These are phyloP conservation scores for Nothophoma quercina DNA, from an alignment of 2,329 filamentous ascomycete genomes.

Conservation along the genomic window DNA sequence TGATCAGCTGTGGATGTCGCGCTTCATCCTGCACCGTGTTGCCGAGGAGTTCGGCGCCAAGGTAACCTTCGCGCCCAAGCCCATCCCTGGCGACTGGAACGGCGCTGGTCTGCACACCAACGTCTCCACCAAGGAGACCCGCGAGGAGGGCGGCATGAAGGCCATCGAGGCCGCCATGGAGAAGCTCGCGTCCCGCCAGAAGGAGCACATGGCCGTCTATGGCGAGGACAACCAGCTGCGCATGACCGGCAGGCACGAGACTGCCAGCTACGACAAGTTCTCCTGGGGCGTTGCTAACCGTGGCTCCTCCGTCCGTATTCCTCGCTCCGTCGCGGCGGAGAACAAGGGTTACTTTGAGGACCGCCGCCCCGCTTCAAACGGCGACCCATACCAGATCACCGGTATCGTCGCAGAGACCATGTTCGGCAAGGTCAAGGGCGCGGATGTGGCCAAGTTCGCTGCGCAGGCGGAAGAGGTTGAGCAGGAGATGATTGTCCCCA, in stretches of 20 bases:
- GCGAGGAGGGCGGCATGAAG: slow-evolving; percentile 93
- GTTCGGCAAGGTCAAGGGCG: slow-evolving; percentile 59
- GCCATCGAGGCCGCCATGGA: slow-evolving; percentile 80
- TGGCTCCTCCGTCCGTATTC: slow-evolving; percentile 91
- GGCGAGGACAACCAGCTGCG: slow-evolving; percentile 95
- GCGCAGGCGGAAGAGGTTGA: slow-evolving; percentile 44
- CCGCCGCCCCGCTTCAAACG: slow-evolving; percentile 75
- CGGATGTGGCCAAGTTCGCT: slow-evolving; percentile 54
- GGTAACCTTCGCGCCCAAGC: slow-evolving; percentile 96
- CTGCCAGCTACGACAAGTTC: slow-evolving; percentile 91
- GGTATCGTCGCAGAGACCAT: slow-evolving; percentile 80
- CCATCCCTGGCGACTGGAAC: slow-evolving; percentile 96
- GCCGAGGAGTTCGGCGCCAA: slow-evolving; percentile 96
- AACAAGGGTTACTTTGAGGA: slow-evolving; percentile 94
- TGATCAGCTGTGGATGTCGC: slow-evolving; percentile 94
- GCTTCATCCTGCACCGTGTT: slow-evolving; percentile 87
- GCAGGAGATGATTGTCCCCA: slow-evolving; percentile 43
- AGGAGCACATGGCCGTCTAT: slow-evolving; percentile 80
- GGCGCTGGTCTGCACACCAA: slow-evolving; percentile 93
- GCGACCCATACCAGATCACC: slow-evolving; percentile 84
- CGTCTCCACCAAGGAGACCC: slow-evolving; percentile 90
- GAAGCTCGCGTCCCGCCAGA: slow-evolving; percentile 59
- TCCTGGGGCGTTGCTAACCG: slow-evolving; percentile 95
- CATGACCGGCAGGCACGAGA: slow-evolving; percentile 94
- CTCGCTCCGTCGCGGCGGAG: slow-evolving; percentile 81